These are phyloP conservation scores for Scenedesmus sp. DNA, from an alignment of 163 green algal genomes.

Conservation along the genomic window DNA sequence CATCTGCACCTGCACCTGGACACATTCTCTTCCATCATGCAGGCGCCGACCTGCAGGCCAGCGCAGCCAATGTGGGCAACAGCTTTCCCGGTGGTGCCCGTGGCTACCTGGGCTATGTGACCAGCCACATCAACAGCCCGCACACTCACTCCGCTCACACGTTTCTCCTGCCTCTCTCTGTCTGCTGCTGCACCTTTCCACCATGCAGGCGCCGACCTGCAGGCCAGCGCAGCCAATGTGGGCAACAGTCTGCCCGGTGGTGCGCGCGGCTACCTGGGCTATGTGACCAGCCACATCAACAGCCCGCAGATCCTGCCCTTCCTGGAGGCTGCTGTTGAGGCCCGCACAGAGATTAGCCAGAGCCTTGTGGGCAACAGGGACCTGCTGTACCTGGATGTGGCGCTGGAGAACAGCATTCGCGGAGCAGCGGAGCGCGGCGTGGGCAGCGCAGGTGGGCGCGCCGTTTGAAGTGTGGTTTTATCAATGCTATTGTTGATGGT, in stretches of 20 bases:
- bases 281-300: slow-evolving; percentile 83
- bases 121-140: slow-evolving; percentile 75
- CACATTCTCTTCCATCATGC: not conserved
- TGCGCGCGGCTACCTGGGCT: slow-evolving; percentile 83
- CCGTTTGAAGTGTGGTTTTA: not conserved
- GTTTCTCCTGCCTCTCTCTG: no score
- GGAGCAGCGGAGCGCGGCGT: slow-evolving; percentile 88
- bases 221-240: slow-evolving; percentile 63
- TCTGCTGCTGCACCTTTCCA: not conserved
- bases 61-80: slow-evolving; percentile 60
- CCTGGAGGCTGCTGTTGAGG: slow-evolving; percentile 90
- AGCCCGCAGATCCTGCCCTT: slow-evolving; percentile 82
- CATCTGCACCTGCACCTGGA: no score
- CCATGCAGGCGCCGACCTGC: slow-evolving; percentile 49
- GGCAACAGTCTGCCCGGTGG: slow-evolving; percentile 62
- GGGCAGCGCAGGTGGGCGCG: slow-evolving; percentile 64
- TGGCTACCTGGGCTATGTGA: slow-evolving; percentile 89
- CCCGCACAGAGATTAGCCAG: slow-evolving; percentile 79
- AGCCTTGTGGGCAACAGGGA: slow-evolving; percentile 77
- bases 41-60: slow-evolving; percentile 57
- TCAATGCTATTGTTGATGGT: no score
- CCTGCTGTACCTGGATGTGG: slow-evolving; percentile 95
- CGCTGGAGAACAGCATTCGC: slow-evolving; percentile 88
- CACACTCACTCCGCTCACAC: slow-evolving; percentile 22
- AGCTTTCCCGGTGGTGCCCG: slow-evolving; percentile 66